phyloP scores from a whole-genome alignment of 805 yeast species.

The Groenewaldozyma tartarivorans region DNA sequence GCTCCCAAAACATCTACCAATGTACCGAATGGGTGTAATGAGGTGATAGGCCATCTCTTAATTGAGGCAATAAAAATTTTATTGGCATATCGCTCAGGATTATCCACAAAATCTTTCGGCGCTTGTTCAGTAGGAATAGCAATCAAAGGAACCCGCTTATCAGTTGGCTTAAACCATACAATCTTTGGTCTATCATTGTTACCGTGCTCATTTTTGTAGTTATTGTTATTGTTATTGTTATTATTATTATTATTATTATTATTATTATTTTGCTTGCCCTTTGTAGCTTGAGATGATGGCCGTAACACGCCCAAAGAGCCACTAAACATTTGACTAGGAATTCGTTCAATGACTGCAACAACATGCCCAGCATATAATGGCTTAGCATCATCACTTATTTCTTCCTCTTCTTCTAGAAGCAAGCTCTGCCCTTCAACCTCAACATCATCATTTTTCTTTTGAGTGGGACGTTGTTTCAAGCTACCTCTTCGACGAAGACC shows the following conservation, averaged over 20 bases:
- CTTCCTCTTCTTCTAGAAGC: slow-evolving; percentile 88
- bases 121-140: slow-evolving; percentile 99
- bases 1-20: slow-evolving; percentile 78
- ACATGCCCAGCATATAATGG: slow-evolving; percentile 97
- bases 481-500: slow-evolving; percentile 73
- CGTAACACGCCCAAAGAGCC: slow-evolving; percentile 90
- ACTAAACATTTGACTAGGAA: slow-evolving; percentile 91
- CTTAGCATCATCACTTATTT: slow-evolving; percentile 81
- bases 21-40: slow-evolving; percentile 96
- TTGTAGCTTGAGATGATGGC: slow-evolving; percentile 90
- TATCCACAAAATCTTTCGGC: slow-evolving; percentile 89
- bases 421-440: slow-evolving; percentile 97
- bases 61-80: slow-evolving; percentile 88
- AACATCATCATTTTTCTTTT: slow-evolving; percentile 95
- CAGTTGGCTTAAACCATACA: slow-evolving; percentile 99
- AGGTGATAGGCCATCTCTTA: slow-evolving; percentile 98
- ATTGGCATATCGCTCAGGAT: slow-evolving; percentile 72
- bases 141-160: slow-evolving; percentile 92
- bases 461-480: slow-evolving; percentile 88
- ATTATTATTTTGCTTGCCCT: slow-evolving; percentile 45
- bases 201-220: slow-evolving; percentile 22
- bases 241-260: slow-evolving; percentile 20
- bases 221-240: slow-evolving; percentile 47
- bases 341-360: slow-evolving; percentile 94
- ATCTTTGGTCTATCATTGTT: slow-evolving; percentile 63